Evolutionary conservation across 345 rosid genomes (phyloP).

Genomic region (Bruguiera gymnorhiza): DNA sequence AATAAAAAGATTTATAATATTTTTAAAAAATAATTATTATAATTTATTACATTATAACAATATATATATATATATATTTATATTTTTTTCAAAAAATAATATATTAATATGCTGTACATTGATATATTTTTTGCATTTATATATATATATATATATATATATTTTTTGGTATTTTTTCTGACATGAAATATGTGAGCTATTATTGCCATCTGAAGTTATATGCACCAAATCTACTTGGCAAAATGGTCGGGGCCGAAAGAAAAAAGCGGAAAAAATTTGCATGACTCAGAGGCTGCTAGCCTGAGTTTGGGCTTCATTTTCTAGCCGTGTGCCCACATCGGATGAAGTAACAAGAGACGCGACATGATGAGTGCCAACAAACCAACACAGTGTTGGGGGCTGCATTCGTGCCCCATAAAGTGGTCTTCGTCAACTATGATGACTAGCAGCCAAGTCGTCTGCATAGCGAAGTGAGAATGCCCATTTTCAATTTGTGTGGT

Average conservation of each 20-base stretch:
- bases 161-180: too few relatives aligned
- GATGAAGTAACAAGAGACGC: conserved; percentile 15
- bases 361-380: conserved; percentile 17
- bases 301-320: conserved; percentile 13
- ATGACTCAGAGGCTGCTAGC: not conserved
- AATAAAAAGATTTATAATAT: too few relatives aligned
- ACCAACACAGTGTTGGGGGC: conserved; percentile 20
- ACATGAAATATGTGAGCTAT: too few relatives aligned
- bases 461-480: not conserved
- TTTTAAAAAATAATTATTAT: too few relatives aligned
- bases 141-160: too few relatives aligned
- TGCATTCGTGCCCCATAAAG: not conserved
- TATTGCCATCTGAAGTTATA: too few relatives aligned
- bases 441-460: not conserved
- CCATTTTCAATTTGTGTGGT: not conserved
- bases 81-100: too few relatives aligned
- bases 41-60: too few relatives aligned
- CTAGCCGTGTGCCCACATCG: conserved; percentile 3
- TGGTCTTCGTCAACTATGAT: not conserved
- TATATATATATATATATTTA: too few relatives aligned
- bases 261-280: not conserved
- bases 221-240: too few relatives aligned
- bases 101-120: too few relatives aligned
- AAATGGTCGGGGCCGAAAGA: not conserved
- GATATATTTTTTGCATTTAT: too few relatives aligned